phyloP scores from a whole-genome alignment of 495 filamentous ascomycete species.

The Hyphodiscus hymeniophilus region DNA sequence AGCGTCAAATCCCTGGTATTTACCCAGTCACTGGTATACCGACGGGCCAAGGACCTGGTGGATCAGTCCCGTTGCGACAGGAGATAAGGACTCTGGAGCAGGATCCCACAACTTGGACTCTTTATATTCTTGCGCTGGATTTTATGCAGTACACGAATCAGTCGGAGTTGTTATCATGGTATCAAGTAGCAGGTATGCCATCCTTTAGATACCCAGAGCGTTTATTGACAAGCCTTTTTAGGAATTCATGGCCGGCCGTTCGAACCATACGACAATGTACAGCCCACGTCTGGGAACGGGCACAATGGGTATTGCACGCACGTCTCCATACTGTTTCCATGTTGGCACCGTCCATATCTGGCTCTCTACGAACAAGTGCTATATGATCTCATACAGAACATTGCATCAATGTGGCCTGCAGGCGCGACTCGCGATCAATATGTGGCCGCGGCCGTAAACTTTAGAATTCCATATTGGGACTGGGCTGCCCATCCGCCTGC shows the following conservation, averaged over 20 bases:
- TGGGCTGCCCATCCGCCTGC: constrained; percentile 48
- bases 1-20: constrained; percentile 1
- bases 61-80: constrained; percentile 21
- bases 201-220: not conserved
- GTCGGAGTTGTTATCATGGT: constrained; percentile 45
- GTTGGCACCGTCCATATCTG: constrained; percentile 69
- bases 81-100: constrained; percentile 52
- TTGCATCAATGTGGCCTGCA: constrained; percentile 43
- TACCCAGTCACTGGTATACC: constrained; percentile 9
- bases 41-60: constrained; percentile 19
- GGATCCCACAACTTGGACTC: constrained; percentile 35
- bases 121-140: constrained; percentile 19
- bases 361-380: constrained; percentile 47
- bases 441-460: constrained; percentile 40
- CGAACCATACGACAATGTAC: constrained; percentile 47
- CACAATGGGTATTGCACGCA: constrained; percentile 57
- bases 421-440: constrained; percentile 35
- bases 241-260: constrained; percentile 60
- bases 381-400: constrained; percentile 29
- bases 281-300: constrained; percentile 34
- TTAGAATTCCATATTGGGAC: constrained; percentile 62
- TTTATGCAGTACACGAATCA: constrained; percentile 41
- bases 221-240: constrained; percentile 17
- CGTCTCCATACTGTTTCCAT: constrained; percentile 54
- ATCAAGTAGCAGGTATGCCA: constrained; percentile 47